Evolutionary conservation across 805 yeast species (phyloP), one percentile per base, ranked within the genome.

Genomic region (Myxozyma vanderwaltii): DNA sequence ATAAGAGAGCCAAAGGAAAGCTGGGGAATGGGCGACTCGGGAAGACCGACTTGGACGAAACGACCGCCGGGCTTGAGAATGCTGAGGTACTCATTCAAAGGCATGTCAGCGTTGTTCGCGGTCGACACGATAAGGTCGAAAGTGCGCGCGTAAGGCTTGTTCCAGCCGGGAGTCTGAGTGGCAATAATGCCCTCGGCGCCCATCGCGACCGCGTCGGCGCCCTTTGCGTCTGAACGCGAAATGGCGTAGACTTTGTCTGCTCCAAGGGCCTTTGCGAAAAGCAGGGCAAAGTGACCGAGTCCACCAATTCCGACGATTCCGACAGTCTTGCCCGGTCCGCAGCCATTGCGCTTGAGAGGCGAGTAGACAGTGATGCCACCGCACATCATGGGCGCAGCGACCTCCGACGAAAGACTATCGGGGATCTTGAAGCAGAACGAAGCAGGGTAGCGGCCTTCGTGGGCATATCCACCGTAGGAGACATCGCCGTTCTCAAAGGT

Each of bases 331-430:
- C 82, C 83, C 49, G 79, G 77, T 56, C 79, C 82, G 67, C 75
- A 76, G 38, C 78, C 79, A 56, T 76, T 76, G 70, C 75, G 73
- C 48, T 69, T 75, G 66, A 87, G 72, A 56, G 92, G 92, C 6
- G 88, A 81, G 75, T 76, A 86, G 13, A 83, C 85, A 12, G 92
- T 87, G 70, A 85, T 75, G 56, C 92, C 92, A 56, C 89, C 92
- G 76, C 92, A 87, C 75, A 86, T 74, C 74, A 87, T 75, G 53
- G 91, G 91, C 3, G 90, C 91, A 29, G 83, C 89, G 27, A 77
- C 74, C 36, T 77, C 81, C 46, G 82, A 76, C 38, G 80, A 76
- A 43, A 84, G 67, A 15, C 66, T 71, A 13, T 81, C 81, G 46
- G 92, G 91, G 59, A 86, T 80, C 48, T 82, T 83, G 75, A 86